Conservation (phyloP, 2,329 filamentous ascomycete genomes). For the Trichoderma aggressivum region DNA sequence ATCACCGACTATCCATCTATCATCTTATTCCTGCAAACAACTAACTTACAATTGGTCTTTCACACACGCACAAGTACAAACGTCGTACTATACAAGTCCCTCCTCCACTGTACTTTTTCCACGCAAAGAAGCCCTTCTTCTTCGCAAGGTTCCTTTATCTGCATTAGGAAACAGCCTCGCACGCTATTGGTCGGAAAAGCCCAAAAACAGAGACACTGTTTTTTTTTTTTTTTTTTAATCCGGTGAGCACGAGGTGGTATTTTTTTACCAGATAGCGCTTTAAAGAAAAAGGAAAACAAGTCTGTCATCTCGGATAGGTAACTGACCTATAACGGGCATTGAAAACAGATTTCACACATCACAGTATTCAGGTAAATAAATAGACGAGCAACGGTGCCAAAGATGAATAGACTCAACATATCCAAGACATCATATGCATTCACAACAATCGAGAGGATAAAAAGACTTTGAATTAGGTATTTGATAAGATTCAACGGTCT, state of each 20-base stretch:
- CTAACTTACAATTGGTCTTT: background rate
- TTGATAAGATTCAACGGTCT: constrained; percentile 1
- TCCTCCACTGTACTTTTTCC: background rate
- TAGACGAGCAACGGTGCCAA: background rate
- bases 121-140: background rate
- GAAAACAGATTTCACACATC: background rate
- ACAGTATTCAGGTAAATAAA: background rate
- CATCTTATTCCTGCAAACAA: background rate
- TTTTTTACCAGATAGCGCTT: background rate
- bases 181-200: background rate
- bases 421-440: background rate
- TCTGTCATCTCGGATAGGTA: background rate
- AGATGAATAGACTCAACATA: background rate
- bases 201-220: too few species aligned
- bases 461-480: background rate
- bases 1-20: background rate
- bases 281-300: background rate
- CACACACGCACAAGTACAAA: background rate
- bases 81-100: background rate
- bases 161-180: background rate
- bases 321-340: background rate
- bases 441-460: too few species aligned
- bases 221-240: too few species aligned
- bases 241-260: background rate
- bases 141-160: background rate